These are phyloP conservation scores for Scheffersomyces illinoinensis DNA, from an alignment of 1,139 yeast species.

Conservation along the genomic window DNA sequence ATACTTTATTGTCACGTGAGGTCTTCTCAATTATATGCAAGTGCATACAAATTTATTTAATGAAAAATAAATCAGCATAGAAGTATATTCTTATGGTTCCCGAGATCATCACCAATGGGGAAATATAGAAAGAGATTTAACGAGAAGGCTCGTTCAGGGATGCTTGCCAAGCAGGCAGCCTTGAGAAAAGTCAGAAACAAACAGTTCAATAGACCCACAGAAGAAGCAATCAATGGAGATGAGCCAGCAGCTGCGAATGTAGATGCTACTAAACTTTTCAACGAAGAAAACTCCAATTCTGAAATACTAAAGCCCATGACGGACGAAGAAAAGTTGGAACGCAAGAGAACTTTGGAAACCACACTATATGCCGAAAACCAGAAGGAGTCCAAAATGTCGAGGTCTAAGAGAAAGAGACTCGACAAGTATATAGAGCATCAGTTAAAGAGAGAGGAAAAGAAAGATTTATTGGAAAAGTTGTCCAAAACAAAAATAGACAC, in stretches of 20 bases:
- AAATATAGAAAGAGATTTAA: slow-evolving; percentile 78
- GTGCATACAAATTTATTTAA: not conserved
- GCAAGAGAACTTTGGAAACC: slow-evolving; percentile 67
- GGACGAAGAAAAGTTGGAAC: slow-evolving; percentile 59
- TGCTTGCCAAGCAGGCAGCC: slow-evolving; percentile 77
- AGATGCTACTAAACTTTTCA: slow-evolving; percentile 6
- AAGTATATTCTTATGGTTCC: too few species aligned
- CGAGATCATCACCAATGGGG: slow-evolving; percentile 52
- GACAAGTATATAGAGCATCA: slow-evolving; percentile 87
- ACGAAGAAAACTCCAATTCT: slow-evolving; percentile 53
- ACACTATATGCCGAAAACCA: slow-evolving; percentile 54
- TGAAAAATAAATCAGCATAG: not conserved
- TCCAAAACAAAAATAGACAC: slow-evolving; percentile 75
- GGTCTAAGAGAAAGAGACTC: slow-evolving; percentile 72
- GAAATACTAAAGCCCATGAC: slow-evolving; percentile 53
- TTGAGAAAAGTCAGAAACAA: slow-evolving; percentile 69
- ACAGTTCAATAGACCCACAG: slow-evolving; percentile 54
- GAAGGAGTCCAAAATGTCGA: slow-evolving; percentile 66
- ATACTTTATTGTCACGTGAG: not conserved
- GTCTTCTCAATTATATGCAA: not conserved
- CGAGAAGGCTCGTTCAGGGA: slow-evolving; percentile 84
- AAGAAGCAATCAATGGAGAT: slow-evolving; percentile 30
- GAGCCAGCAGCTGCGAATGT: slow-evolving; percentile 8
- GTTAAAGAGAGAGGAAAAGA: slow-evolving; percentile 85
- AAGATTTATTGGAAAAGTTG: slow-evolving; percentile 70